Evolutionary conservation across 768 basidiomycete species (phyloP), one percentile per base, ranked within the genome.

Genomic region (Mycena albidolilacea): DNA sequence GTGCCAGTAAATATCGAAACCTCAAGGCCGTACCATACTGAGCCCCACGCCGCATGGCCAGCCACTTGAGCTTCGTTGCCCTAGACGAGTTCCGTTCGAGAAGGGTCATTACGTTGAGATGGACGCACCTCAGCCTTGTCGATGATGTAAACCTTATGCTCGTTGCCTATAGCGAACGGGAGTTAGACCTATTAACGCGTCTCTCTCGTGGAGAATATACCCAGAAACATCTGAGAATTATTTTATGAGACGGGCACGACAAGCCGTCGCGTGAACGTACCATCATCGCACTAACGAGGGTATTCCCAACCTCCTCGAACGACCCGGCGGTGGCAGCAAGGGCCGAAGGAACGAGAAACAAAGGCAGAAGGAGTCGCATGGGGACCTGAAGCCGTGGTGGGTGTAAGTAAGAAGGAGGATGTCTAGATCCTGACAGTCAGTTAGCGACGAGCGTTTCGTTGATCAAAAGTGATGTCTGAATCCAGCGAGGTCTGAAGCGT

Each of bases 41-140:
- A 82, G n/a, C 90, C 95, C 90, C 92, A 93, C 1, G 93, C 92
- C 8, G 95, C 86, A 82, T 95, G 94, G 1, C 89, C 90, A 71
- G 87, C 85, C 73, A 96, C 87, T 76, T 85, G 81, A 5, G 88
- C 88, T 3, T 86, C 85, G 78, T 96, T 96, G 38, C 41, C 64
- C 79, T 61, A 14, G n/a, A 43, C 10, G 37, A 60, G n/a, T 41
- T 23, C 21, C n/a, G 15, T 60, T 30, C 17, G 7, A 39, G 7
- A 11, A n/a, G 17, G 48, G 14, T 19, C 48, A 23, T 5, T 15
- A 23, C 59, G 11, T 38, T 2, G 11, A 12, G 11, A 39, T 17
- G 5, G 11, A 9, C 10, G 12, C 5, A 61, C 59, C 59, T 96
- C 95, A 1, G 92, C 90, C 83, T 98, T 98, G 85, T 98, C 96